Evolutionary conservation across 2,329 filamentous ascomycete genomes (phyloP), one percentile per base, ranked within the genome.

Genomic region (Coleophoma cylindrospora): DNA sequence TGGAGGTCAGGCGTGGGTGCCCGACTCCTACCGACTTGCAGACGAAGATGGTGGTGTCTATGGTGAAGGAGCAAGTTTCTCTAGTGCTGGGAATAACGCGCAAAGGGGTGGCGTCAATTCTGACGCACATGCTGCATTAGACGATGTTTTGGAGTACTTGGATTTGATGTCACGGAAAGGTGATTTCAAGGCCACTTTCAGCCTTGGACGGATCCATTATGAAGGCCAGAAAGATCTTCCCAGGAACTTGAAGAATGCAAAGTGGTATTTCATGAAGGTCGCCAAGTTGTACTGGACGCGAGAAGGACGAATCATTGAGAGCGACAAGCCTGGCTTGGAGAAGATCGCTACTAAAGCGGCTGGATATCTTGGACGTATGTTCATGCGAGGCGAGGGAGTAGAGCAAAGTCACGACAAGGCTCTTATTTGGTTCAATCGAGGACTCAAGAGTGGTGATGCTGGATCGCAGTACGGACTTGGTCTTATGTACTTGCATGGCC

Each of bases 1-100:
- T 0, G 92, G 92, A 11, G 94, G 94, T 4, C 84, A 87, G 69
- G 76, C 80, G 33, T 85, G 95, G 75, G 76, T 86, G 2, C 79
- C 81, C 32, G 87, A 96, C 63, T 82, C 86, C 7, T 95, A 89
- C 71, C 83, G 89, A 50, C 87, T 96, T 61, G 89, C 91, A 3
- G 95, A 99, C 62, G 90, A 96, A 45, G 75, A 86, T 32, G 95
- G 94, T 8, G 94, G 94, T 40, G 87, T 96, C 7, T 99, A 96
- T 65, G 95, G 94, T 43, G 90, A 96, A 69, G 95, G 94, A 3
- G 94, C 94, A 12, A 97, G 92, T 64, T 89, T 86, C 37, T 86
- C 86, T 21, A 96, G 91, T 64, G 87, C 94, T 0, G 94, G 94
- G 4, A 77, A 81, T 50, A 91, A 95, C 64, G 90, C 91, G 4